Evolutionary conservation across 768 basidiomycete species (phyloP).

Genomic region (Leccinum sublutescens): DNA sequence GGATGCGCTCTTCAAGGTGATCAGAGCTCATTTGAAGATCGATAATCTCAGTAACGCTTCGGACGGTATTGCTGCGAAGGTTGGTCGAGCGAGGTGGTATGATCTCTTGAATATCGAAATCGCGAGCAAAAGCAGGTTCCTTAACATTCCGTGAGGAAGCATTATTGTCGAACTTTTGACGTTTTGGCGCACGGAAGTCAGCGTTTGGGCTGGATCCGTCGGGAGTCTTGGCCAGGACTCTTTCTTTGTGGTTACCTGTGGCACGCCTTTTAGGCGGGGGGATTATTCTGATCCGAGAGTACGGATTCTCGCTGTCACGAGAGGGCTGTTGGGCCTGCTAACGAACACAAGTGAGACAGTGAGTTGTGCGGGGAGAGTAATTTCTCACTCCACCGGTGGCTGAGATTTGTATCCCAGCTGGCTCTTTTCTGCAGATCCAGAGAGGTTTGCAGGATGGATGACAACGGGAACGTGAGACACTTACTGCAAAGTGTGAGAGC

Average conservation of each 20-base stretch:
- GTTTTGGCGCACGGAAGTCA: constrained; percentile 20
- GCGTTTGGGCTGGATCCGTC: neutral
- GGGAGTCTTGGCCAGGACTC: constrained; percentile 17
- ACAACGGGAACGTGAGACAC: constrained; percentile 6
- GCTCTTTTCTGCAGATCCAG: constrained; percentile 18
- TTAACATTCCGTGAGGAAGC: neutral
- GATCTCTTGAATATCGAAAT: constrained; percentile 25
- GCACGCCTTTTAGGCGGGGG: rapidly evolving
- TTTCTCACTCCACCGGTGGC: constrained; percentile 13
- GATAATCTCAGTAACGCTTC: constrained; percentile 19
- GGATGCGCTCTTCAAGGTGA: constrained; percentile 21
- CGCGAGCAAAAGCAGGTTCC: neutral
- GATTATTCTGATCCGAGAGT: neutral
- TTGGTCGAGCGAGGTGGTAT: neutral
- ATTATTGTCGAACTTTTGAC: constrained; percentile 16
- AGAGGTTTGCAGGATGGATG: neutral
- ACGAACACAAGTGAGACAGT: constrained; percentile 5
- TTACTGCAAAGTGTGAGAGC: constrained; percentile 22
- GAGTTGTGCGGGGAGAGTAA: neutral
- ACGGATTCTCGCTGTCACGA: constrained; percentile 16
- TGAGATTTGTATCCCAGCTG: constrained; percentile 26
- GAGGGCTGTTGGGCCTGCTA: constrained; percentile 4
- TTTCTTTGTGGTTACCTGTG: constrained; percentile 26
- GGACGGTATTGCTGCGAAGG: neutral
- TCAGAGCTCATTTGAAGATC: constrained; percentile 17